Percentiles rank a stretch among this genome's conserved stretches.
Evolutionary conservation across 225 moss, liverwort and hornwort species (phyloP).

Genomic region (Pseudisothecium myosuroides): DNA sequence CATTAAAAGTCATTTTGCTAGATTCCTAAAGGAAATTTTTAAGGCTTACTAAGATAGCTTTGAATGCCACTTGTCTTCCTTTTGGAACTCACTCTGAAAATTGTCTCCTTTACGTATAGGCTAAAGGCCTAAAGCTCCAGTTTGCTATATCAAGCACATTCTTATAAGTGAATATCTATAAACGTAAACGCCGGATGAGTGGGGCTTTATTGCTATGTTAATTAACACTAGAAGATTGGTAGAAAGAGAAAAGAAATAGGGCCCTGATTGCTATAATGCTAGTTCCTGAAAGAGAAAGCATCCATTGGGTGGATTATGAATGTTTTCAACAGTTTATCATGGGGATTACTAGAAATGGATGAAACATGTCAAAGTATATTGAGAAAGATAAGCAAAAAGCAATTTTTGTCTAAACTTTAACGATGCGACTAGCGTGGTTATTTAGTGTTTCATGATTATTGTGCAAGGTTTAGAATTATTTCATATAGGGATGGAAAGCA

Average conservation of each 20-base stretch:
- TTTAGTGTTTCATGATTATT: background rate
- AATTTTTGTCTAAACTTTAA: background rate
- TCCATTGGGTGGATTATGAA: background rate
- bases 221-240: background rate
- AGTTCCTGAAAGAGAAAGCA: rapidly evolving
- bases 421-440: rapidly evolving
- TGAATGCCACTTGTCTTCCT: background rate
- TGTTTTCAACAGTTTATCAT: background rate
- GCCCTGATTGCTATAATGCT: rapidly evolving
- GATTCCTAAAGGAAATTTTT: rapidly evolving
- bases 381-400: too few species aligned
- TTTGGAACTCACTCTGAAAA: background rate
- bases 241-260: rapidly evolving
- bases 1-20: background rate
- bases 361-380: background rate
- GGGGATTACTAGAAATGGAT: rapidly evolving
- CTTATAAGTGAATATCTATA: background rate
- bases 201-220: background rate
- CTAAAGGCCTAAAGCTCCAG: rapidly evolving
- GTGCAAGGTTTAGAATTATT: background rate
- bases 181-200: background rate
- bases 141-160: background rate
- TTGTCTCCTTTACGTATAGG: background rate
- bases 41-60: background rate
- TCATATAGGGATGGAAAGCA: rapidly evolving